phyloP scores from a whole-genome alignment of 305 asterid species.

The Ruellia speciosa region DNA sequence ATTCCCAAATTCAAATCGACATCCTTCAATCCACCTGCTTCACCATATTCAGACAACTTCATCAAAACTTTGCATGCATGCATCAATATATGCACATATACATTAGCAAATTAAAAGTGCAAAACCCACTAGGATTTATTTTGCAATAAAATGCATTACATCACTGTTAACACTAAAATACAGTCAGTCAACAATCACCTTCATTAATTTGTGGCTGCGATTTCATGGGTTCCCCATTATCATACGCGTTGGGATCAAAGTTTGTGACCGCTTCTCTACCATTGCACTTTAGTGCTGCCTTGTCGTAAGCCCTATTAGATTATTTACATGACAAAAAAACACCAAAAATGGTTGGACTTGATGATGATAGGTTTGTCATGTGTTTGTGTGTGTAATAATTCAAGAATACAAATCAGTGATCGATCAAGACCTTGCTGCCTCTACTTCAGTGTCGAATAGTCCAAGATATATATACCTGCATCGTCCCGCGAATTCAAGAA shows the following conservation, averaged over 20 bases:
- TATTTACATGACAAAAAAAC: too few relatives aligned
- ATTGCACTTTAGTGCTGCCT: conserved; percentile 65
- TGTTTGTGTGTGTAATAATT: not conserved
- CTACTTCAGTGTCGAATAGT: conserved; percentile 80
- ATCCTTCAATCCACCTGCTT: conserved; percentile 39
- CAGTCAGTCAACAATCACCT: not conserved
- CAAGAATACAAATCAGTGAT: conserved; percentile 30
- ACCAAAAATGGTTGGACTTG: conserved; percentile 18
- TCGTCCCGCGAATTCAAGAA: conserved; percentile 25
- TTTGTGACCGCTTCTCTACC: conserved; percentile 82
- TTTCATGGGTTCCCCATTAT: conserved; percentile 29
- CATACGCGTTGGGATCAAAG: conserved; percentile 43
- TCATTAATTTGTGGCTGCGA: conserved; percentile 14
- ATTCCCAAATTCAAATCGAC: conserved; percentile 77
- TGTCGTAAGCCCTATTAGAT: conserved; percentile 54
- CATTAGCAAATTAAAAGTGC: too few relatives aligned
- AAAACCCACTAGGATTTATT: too few relatives aligned
- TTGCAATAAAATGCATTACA: too few relatives aligned
- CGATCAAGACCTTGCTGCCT: conserved; percentile 85
- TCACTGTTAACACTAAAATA: too few relatives aligned
- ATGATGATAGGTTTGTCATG: not conserved
- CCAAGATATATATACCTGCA: conserved; percentile 97
- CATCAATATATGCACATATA: too few relatives aligned
- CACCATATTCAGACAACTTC: not conserved
- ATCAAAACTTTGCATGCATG: too few relatives aligned